Percentiles rank a stretch among this genome's conserved stretches.
phyloP scores from a whole-genome alignment of 257 asterid genomes.

The Petunia axillaris region DNA sequence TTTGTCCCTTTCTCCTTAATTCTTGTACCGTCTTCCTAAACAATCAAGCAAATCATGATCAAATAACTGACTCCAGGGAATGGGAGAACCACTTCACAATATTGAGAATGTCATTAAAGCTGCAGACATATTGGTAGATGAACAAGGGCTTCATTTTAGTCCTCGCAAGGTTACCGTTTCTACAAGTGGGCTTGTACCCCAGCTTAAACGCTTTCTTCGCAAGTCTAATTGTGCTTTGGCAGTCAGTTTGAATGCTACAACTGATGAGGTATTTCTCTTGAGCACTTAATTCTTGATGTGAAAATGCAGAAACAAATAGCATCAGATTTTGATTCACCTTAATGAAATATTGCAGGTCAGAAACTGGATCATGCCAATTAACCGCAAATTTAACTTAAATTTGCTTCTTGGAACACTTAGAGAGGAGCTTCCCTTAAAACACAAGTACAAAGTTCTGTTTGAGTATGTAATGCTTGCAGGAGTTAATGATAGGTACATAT shows the following conservation, averaged over 20 bases:
- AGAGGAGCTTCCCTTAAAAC: constrained; percentile 70
- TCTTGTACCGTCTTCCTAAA: background rate
- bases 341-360: constrained; percentile 62
- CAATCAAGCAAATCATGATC: constrained; percentile 11
- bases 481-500: constrained; percentile 81
- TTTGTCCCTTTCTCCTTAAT: background rate
- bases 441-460: constrained; percentile 82
- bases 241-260: constrained; percentile 96
- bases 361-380: constrained; percentile 98
- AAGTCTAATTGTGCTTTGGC: constrained; percentile 92
- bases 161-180: constrained; percentile 96
- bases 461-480: constrained; percentile 99
- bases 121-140: constrained; percentile 86
- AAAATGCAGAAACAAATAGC: background rate
- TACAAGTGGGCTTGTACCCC: constrained; percentile 96
- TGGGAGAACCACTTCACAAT: constrained; percentile 99
- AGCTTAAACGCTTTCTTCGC: constrained; percentile 74
- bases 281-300: background rate
- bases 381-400: constrained; percentile 86
- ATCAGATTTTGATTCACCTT: background rate
- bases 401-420: constrained; percentile 87
- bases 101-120: constrained; percentile 86
- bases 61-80: constrained; percentile 56
- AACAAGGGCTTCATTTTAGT: constrained; percentile 96
- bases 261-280: constrained; percentile 72